Conservation (phyloP, 1,284 basidiomycete species). For the Puccinia horiana region DNA sequence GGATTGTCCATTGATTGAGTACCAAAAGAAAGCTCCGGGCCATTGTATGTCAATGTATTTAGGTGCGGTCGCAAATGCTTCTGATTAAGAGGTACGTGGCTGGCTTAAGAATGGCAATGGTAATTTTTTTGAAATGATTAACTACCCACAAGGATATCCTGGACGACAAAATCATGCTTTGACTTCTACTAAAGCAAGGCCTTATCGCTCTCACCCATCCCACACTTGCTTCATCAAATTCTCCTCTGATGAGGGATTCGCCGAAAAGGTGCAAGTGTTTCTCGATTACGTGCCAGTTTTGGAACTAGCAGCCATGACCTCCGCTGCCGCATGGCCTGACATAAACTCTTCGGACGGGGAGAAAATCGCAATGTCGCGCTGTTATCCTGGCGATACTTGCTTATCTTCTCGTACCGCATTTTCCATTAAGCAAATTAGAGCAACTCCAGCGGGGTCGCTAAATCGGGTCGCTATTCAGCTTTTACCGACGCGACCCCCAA, state of each 20-base stretch:
- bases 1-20: not conserved
- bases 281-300: constrained; percentile 1
- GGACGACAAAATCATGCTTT: not conserved
- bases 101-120: not conserved
- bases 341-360: not conserved
- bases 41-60: not conserved
- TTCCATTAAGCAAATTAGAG: too few relatives aligned
- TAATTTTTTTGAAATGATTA: not conserved
- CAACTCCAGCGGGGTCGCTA: too few relatives aligned
- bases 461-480: too few relatives aligned
- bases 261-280: not conserved
- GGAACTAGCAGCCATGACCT: not conserved
- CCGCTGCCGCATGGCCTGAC: not conserved
- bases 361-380: not conserved
- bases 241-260: not conserved
- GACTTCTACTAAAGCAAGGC: not conserved
- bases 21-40: not conserved
- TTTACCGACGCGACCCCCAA: too few relatives aligned
- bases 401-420: too few relatives aligned
- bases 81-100: not conserved
- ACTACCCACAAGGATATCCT: not conserved
- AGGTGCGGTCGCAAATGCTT: not conserved
- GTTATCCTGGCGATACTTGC: not conserved
- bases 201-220: not conserved
- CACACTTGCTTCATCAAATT: not conserved